phyloP scores from a whole-genome alignment of 1,284 basidiomycete species.

The Irpex sp. region DNA sequence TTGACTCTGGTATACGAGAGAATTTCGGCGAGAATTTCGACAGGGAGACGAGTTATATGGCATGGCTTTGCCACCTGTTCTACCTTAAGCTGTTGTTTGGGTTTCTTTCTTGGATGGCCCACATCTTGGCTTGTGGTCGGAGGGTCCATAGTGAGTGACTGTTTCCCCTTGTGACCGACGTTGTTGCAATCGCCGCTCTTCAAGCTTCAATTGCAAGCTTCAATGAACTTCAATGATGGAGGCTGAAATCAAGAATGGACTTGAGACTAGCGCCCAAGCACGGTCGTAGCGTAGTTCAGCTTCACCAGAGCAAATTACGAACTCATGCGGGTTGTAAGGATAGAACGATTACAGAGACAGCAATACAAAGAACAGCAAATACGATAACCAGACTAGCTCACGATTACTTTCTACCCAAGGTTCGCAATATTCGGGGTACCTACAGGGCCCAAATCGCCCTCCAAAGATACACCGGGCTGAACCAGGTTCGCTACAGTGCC shows the following conservation, averaged over 20 bases:
- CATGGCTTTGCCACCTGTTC: background rate
- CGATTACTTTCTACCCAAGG: conserved; percentile 18
- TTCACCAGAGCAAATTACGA: background rate
- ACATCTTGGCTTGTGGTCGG: background rate
- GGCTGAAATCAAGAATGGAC: too few species aligned
- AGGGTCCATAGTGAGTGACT: too few species aligned
- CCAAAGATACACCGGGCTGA: conserved; percentile 25
- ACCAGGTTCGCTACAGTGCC: conserved; percentile 52
- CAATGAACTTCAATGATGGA: too few species aligned
- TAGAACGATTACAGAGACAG: conserved; percentile 1
- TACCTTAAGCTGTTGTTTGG: background rate
- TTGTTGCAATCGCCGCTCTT: too few species aligned
- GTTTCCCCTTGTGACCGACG: too few species aligned
- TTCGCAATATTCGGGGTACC: conserved; percentile 26
- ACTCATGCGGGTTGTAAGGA: background rate
- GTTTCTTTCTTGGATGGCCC: background rate
- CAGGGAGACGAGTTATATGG: conserved; percentile 28
- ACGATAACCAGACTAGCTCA: conserved; percentile 3
- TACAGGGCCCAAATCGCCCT: conserved; percentile 31
- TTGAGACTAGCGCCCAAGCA: too few species aligned
- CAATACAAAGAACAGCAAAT: background rate
- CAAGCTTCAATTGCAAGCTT: too few species aligned
- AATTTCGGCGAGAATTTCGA: conserved; percentile 45
- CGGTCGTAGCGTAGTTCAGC: too few species aligned
- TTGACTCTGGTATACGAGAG: conserved; percentile 33